Conservation (phyloP, 352 stramenopile genomes). For the Phytophthora pluvialis region DNA sequence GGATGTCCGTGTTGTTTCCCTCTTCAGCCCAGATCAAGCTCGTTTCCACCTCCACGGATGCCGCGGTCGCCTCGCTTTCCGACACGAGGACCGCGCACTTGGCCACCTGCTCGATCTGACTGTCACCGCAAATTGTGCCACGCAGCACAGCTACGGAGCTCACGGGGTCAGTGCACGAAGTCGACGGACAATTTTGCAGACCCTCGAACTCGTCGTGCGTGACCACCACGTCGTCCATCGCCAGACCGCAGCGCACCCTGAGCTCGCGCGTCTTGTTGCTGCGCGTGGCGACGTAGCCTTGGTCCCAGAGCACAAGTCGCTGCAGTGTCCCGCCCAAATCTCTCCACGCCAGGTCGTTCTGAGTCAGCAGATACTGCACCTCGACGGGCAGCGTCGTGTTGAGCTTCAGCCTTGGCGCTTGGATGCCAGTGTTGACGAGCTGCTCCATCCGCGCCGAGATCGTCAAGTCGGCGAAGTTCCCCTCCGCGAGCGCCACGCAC, state of each 20-base stretch:
- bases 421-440: conserved; percentile 35
- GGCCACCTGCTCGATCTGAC: conserved; percentile 34
- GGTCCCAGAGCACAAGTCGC: conserved; percentile 64
- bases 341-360: conserved; percentile 37
- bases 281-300: conserved; percentile 46
- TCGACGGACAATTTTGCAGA: conserved; percentile 36
- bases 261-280: conserved; percentile 34
- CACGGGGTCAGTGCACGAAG: conserved; percentile 26
- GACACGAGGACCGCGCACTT: conserved; percentile 43
- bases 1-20: conserved; percentile 50
- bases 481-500: conserved; percentile 2
- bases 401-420: conserved; percentile 38
- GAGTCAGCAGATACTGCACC: conserved; percentile 36
- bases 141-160: conserved; percentile 12
- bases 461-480: conserved; percentile 23
- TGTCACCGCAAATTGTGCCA: conserved; percentile 35
- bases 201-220: conserved; percentile 33
- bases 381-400: conserved; percentile 33
- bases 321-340: conserved; percentile 55
- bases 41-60: conserved; percentile 34
- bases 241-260: conserved; percentile 40
- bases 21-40: conserved; percentile 54
- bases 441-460: conserved; percentile 40
- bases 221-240: conserved; percentile 55
- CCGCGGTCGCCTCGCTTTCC: conserved; percentile 22